Percentiles rank a stretch among this genome's conserved stretches.
These are phyloP conservation scores for Bruguiera sexangula DNA, from an alignment of 345 rosid species.

Conservation along the genomic window DNA sequence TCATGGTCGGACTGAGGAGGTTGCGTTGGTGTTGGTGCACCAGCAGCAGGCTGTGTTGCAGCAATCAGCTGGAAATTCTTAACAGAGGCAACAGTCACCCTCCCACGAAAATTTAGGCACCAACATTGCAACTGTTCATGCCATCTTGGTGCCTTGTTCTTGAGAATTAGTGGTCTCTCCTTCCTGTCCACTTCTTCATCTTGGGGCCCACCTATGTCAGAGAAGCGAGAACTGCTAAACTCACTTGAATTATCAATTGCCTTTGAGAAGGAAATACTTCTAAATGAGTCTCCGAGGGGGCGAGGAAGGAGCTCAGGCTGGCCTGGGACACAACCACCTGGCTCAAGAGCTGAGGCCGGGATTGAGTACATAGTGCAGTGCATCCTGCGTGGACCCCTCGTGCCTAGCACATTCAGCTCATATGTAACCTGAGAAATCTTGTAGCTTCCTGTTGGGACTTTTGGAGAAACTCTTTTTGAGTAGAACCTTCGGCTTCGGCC, in stretches of 20 bases:
- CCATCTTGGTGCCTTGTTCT: conserved; percentile 22
- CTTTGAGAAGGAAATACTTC: conserved; percentile 20
- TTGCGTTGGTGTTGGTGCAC: conserved; percentile 14
- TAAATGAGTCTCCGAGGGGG: conserved; percentile 15
- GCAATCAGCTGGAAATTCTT: conserved; percentile 24
- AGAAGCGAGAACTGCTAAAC: conserved; percentile 19
- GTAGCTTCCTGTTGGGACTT: conserved; percentile 22
- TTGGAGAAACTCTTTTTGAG: conserved; percentile 21
- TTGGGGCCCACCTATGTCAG: not conserved
- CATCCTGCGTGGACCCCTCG: conserved; percentile 19
- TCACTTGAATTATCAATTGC: conserved; percentile 13
- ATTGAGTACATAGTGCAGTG: conserved; percentile 24
- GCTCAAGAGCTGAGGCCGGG: conserved; percentile 17
- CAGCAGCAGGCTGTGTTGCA: conserved; percentile 19
- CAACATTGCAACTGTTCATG: conserved; percentile 26
- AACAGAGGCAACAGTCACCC: conserved; percentile 19
- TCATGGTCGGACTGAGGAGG: conserved; percentile 22
- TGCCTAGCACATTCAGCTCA: conserved; percentile 23
- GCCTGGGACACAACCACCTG: conserved; percentile 17
- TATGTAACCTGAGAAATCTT: conserved; percentile 16
- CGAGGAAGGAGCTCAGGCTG: conserved; percentile 19
- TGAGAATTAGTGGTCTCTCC: conserved; percentile 15
- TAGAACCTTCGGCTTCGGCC: conserved; percentile 21
- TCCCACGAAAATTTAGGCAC: conserved; percentile 22
- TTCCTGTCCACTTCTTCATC: conserved; percentile 1